Percentiles rank a stretch among this genome's conserved stretches.
Evolutionary conservation across 371 early-diverging fungal genomes (phyloP).

Genomic region (Mucor velutinosus): DNA sequence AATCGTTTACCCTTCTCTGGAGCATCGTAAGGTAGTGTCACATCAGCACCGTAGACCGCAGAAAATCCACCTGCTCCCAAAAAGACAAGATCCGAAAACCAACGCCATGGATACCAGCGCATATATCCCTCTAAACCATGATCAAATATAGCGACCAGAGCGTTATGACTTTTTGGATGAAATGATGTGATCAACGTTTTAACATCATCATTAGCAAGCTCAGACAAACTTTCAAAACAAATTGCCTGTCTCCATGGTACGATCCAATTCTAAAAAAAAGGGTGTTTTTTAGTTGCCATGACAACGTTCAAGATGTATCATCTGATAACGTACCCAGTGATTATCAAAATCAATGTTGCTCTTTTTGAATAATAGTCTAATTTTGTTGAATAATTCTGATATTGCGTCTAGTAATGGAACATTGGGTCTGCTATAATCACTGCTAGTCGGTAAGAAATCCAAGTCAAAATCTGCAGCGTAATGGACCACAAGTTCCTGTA

Average conservation of each 20-base stretch:
- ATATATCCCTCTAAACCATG: conserved; percentile 38
- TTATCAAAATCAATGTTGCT: conserved; percentile 34
- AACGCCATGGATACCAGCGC: conserved; percentile 47
- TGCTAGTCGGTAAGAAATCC: conserved; percentile 12
- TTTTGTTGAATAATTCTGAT: conserved; percentile 29
- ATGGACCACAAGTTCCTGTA: conserved; percentile 22
- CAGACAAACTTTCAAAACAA: conserved; percentile 33
- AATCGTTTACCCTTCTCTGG: conserved; percentile 25
- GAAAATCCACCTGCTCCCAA: conserved; percentile 46
- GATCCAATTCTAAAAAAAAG: conserved; percentile 25
- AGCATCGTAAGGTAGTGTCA: conserved; percentile 35
- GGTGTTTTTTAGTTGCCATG: neutral
- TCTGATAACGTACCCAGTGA: conserved; percentile 35
- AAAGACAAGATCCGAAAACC: conserved; percentile 48
- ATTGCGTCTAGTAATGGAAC: conserved; percentile 21
- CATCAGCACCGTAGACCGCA: conserved; percentile 36
- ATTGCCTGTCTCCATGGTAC: conserved; percentile 44
- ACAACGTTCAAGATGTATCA: neutral
- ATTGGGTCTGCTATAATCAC: neutral
- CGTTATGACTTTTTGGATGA: conserved; percentile 34
- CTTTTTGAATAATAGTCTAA: conserved; percentile 19
- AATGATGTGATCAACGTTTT: conserved; percentile 25
- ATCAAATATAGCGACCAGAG: conserved; percentile 29
- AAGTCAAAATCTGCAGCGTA: conserved; percentile 37
- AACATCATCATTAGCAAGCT: conserved; percentile 24